These are phyloP conservation scores for Phlyctochytrium arcticum DNA, from an alignment of 192 early-diverging fungal genomes.

Conservation along the genomic window DNA sequence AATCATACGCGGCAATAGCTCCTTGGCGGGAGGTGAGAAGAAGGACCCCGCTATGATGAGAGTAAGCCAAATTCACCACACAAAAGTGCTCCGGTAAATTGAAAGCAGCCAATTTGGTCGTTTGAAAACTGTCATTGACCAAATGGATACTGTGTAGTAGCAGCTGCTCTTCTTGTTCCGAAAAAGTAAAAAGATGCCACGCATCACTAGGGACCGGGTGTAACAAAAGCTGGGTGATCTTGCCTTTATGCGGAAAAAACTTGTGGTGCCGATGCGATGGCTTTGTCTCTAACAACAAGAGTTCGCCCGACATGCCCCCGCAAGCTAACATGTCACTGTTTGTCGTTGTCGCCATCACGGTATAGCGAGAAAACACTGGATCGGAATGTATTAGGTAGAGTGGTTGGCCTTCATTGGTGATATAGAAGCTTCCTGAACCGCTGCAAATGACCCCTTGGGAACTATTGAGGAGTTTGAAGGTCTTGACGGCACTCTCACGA, in stretches of 20 bases:
- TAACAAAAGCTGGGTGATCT: slow-evolving; percentile 39
- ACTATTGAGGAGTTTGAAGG: too few relatives aligned
- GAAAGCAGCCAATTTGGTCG: neutral
- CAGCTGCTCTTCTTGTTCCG: slow-evolving; percentile 9
- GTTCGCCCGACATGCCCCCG: slow-evolving; percentile 51
- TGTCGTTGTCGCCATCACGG: slow-evolving; percentile 45
- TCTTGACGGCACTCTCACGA: too few relatives aligned
- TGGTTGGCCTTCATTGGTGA: too few relatives aligned
- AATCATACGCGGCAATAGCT: slow-evolving; percentile 25
- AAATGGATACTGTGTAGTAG: neutral
- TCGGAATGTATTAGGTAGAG: slow-evolving; percentile 32
- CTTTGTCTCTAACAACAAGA: slow-evolving; percentile 45
- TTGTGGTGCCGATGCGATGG: slow-evolving; percentile 43
- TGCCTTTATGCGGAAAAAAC: slow-evolving; percentile 33
- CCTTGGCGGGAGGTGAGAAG: slow-evolving; percentile 26
- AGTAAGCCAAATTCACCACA: slow-evolving; percentile 13
- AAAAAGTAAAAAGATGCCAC: slow-evolving; percentile 11
- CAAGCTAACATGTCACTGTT: slow-evolving; percentile 52
- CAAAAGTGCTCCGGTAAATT: slow-evolving; percentile 12
- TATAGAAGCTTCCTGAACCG: too few relatives aligned
- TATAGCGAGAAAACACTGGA: slow-evolving; percentile 45
- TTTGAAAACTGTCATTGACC: neutral
- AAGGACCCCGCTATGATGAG: neutral
- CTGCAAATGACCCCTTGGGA: too few relatives aligned
- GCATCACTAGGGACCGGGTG: neutral